phyloP scores from a whole-genome alignment of 768 basidiomycete species.

The Panaeolus cyanescens region DNA sequence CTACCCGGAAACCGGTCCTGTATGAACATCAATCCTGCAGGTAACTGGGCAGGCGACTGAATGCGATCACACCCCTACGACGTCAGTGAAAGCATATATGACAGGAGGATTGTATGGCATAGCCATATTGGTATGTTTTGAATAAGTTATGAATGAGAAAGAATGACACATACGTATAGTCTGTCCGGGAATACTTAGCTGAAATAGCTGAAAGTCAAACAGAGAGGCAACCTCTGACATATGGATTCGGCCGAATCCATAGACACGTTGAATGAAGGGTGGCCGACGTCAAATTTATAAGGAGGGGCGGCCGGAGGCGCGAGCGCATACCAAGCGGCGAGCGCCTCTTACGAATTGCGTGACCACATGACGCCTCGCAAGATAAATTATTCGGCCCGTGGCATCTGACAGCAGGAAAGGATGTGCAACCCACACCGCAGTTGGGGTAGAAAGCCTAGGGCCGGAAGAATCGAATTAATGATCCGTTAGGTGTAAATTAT shows the following conservation, averaged over 20 bases:
- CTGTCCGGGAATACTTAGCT: slow-evolving; percentile 2
- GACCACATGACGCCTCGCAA: not conserved
- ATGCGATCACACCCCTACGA: not conserved
- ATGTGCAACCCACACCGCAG: not conserved
- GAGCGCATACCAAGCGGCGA: not conserved
- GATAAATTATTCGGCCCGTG: not conserved
- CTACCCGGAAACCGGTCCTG: not conserved
- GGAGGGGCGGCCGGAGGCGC: too few species aligned
- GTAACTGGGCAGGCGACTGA: not conserved
- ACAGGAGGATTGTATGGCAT: not conserved
- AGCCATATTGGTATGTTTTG: not conserved
- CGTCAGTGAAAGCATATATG: not conserved
- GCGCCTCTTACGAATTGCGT: too few species aligned
- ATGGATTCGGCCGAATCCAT: not conserved
- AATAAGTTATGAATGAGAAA: not conserved
- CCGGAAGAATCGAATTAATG: not conserved
- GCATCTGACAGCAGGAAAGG: not conserved
- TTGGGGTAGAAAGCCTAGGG: not conserved
- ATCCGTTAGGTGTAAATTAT: not conserved
- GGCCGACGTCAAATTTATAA: not conserved
- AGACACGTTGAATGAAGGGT: not conserved
- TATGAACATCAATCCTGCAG: not conserved
- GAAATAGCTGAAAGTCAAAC: not conserved
- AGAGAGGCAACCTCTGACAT: not conserved
- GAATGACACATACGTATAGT: not conserved